A percentile compares a stretch with the other conserved stretches of the same genome.
phyloP scores from a whole-genome alignment of 2,329 filamentous ascomycete genomes.

The Diaporthe vaccinii region DNA sequence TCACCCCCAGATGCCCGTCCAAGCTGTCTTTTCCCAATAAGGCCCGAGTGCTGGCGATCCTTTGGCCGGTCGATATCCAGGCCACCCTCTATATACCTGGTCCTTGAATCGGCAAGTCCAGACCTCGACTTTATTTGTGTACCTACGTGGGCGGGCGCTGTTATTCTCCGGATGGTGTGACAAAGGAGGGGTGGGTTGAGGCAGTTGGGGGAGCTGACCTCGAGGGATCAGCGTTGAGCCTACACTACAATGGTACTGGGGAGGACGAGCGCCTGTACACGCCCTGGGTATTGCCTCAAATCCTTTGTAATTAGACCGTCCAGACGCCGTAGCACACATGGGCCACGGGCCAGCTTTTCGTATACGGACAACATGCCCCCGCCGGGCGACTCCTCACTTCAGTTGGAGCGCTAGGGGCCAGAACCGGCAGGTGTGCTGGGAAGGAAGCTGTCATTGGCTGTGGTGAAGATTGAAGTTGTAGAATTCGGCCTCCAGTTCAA shows the following conservation, averaged over 20 bases:
- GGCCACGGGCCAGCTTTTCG: not conserved
- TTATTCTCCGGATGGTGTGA: slow-evolving; percentile 36
- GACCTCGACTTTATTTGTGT: slow-evolving; percentile 38
- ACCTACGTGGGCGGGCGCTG: slow-evolving; percentile 32
- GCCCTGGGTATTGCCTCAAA: slow-evolving; percentile 11
- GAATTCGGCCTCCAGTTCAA: slow-evolving; percentile 23
- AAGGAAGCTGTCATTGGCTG: slow-evolving; percentile 25
- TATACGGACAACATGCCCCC: not conserved
- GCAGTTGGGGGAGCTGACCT: slow-evolving; percentile 8
- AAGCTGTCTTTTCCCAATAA: slow-evolving; percentile 32
- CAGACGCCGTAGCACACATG: slow-evolving; percentile 4
- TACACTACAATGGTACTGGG: not conserved
- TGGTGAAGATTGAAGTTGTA: slow-evolving; percentile 30
- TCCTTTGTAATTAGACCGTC: slow-evolving; percentile 9
- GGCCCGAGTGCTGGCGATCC: slow-evolving; percentile 36
- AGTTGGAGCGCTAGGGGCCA: slow-evolving; percentile 30
- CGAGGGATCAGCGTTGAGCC: slow-evolving; percentile 22
- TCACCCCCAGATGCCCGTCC: slow-evolving; percentile 33
- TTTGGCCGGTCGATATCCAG: slow-evolving; percentile 19
- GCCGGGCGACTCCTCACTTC: slow-evolving; percentile 13
- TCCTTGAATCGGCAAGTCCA: slow-evolving; percentile 42
- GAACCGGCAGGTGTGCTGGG: slow-evolving; percentile 35
- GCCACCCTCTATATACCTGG: slow-evolving; percentile 18
- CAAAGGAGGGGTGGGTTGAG: slow-evolving; percentile 18
- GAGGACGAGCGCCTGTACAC: not conserved